Percentiles rank a stretch among this genome's conserved stretches.
phyloP scores from a whole-genome alignment of 768 basidiomycete species.

The Lentinula edodes region DNA sequence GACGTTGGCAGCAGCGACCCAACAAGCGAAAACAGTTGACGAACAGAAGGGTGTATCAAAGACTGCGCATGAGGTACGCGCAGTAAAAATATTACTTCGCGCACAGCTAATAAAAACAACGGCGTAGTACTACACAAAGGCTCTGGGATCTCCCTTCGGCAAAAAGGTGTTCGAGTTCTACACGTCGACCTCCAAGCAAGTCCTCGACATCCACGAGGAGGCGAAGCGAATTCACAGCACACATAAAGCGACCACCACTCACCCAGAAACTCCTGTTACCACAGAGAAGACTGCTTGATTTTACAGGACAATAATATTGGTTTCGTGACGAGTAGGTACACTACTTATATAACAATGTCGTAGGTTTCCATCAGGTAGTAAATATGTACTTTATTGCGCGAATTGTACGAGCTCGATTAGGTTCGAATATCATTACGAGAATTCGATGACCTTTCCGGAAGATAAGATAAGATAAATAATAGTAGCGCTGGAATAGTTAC shows the following conservation, averaged over 20 bases:
- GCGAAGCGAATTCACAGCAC: conserved; percentile 72
- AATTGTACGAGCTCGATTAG: no score
- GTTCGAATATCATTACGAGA: no score
- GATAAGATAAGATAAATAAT: no score
- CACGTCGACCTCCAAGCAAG: conserved; percentile 83
- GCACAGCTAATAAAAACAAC: not conserved
- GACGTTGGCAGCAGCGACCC: conserved; percentile 55
- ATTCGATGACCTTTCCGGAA: no score
- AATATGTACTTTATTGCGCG: no score
- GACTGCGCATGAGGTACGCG: conserved; percentile 58
- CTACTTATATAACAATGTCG: no score
- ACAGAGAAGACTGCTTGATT: not conserved
- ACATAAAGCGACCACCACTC: conserved; percentile 36
- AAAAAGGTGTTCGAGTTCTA: conserved; percentile 78
- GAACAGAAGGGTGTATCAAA: conserved; percentile 76
- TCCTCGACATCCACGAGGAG: conserved; percentile 90
- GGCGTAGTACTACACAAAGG: conserved; percentile 69
- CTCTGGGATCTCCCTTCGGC: conserved; percentile 71
- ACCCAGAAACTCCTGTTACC: conserved; percentile 8
- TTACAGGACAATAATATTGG: not conserved
- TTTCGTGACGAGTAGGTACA: not conserved
- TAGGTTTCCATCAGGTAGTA: no score
- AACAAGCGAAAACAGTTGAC: conserved; percentile 71
- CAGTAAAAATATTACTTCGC: not conserved
- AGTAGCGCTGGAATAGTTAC: not conserved